Evolutionary conservation across 2,329 filamentous ascomycete genomes (phyloP).

Genomic region (Esteya vermicola): DNA sequence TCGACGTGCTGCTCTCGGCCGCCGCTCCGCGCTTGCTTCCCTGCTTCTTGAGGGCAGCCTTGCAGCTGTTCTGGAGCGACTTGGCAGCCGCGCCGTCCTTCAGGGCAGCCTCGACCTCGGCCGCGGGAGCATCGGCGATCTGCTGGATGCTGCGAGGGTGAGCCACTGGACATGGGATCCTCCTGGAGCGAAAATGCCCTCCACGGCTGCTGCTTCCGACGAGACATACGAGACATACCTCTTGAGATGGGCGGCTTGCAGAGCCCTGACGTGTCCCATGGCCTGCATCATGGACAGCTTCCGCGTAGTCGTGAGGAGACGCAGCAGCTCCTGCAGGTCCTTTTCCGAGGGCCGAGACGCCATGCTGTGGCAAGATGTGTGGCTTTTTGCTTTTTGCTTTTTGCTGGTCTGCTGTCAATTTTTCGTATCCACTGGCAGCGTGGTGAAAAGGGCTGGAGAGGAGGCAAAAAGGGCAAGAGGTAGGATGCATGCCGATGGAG

Average conservation of each 20-base stretch:
- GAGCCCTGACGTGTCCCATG: constrained; percentile 41
- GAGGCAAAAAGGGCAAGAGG: too few species aligned
- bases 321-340: constrained; percentile 47
- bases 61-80: constrained; percentile 38
- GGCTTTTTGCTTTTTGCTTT: not conserved
- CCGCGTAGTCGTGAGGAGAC: constrained; percentile 39
- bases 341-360: constrained; percentile 24
- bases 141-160: constrained; percentile 31
- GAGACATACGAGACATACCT: constrained; percentile 29
- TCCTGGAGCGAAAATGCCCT: too few species aligned
- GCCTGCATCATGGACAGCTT: constrained; percentile 46
- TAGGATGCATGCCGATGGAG: too few species aligned
- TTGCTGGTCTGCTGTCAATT: not conserved
- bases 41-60: constrained; percentile 29
- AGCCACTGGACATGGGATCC: too few species aligned
- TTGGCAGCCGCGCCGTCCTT: constrained; percentile 34
- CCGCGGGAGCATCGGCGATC: constrained; percentile 34
- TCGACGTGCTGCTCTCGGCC: constrained; percentile 1
- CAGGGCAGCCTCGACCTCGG: constrained; percentile 30
- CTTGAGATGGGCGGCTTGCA: constrained; percentile 38
- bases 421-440: too few species aligned
- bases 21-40: constrained; percentile 17
- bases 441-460: too few species aligned
- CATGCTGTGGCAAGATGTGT: not conserved
- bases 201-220: not conserved